Conservation (phyloP, 2,329 filamentous ascomycete species). For the Macrophomina phaseolina region DNA sequence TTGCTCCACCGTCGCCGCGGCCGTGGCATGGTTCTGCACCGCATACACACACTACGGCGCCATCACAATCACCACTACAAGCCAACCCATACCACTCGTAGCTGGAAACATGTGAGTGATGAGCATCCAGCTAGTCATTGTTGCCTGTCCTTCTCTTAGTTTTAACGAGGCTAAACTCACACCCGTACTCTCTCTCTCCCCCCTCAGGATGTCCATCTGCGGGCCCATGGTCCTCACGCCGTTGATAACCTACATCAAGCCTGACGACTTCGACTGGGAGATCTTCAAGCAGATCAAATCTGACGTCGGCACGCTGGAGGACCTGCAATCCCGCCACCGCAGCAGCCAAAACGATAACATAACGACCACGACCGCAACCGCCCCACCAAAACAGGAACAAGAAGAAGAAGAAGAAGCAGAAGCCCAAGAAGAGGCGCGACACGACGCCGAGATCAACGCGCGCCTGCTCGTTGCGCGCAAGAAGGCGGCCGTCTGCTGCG, state of each 20-base stretch:
- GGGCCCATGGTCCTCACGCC: slow-evolving; percentile 23
- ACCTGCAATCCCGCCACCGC: slow-evolving; percentile 1
- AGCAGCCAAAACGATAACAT: not conserved
- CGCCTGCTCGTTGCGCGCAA: slow-evolving; percentile 18
- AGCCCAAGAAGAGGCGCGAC: not conserved
- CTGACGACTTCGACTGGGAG: slow-evolving; percentile 51
- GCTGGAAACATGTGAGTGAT: slow-evolving; percentile 32
- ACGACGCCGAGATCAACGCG: slow-evolving; percentile 4
- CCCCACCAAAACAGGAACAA: not conserved
- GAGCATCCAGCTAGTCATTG: not conserved
- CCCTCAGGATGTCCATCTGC: slow-evolving; percentile 21
- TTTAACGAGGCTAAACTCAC: slow-evolving; percentile 17
- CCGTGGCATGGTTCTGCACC: slow-evolving; percentile 49
- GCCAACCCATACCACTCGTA: slow-evolving; percentile 33
- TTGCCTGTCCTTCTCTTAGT: too few relatives aligned
- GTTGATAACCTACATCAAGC: slow-evolving; percentile 53
- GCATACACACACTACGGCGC: slow-evolving; percentile 42
- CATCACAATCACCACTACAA: slow-evolving; percentile 40
- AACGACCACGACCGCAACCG: not conserved
- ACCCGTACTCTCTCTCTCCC: too few relatives aligned
- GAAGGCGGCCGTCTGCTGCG: slow-evolving; percentile 18
- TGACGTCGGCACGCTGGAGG: slow-evolving; percentile 23
- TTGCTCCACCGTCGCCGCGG: slow-evolving; percentile 56
- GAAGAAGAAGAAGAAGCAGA: not conserved
- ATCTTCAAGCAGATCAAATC: slow-evolving; percentile 38